Conservation (phyloP, 768 basidiomycete genomes). For the Boletus tylopilopsis region DNA sequence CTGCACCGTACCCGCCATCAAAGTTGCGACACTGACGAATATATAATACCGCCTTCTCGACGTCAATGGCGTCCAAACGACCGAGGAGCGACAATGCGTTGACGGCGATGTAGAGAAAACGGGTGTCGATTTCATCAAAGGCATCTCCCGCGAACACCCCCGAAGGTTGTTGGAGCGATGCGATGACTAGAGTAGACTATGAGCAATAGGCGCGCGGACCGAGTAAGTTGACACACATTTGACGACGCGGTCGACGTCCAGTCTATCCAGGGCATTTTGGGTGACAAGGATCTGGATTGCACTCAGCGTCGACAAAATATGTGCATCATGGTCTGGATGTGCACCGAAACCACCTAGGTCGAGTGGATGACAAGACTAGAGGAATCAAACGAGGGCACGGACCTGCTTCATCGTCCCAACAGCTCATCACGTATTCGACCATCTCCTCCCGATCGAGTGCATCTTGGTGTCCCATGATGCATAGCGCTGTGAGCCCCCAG, state of each 20-base stretch:
- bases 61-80: conserved; percentile 63
- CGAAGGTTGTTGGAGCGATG: conserved; percentile 78
- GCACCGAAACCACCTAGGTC: conserved; percentile 82
- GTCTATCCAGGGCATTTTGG: conserved; percentile 71
- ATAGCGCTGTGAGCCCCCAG: conserved; percentile 91
- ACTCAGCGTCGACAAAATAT: conserved; percentile 81
- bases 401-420: conserved; percentile 92
- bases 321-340: conserved; percentile 90
- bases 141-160: conserved; percentile 88
- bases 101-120: conserved; percentile 88
- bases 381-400: conserved; percentile 4
- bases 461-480: conserved; percentile 72
- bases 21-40: conserved; percentile 82
- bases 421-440: conserved; percentile 87
- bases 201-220: not conserved
- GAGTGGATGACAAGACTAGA: no score
- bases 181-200: conserved; percentile 66
- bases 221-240: conserved; percentile 50
- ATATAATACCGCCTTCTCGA: conserved; percentile 65
- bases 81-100: conserved; percentile 79
- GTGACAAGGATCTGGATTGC: conserved; percentile 92
- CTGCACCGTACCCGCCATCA: conserved; percentile 90
- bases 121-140: conserved; percentile 91
- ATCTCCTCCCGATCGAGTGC: conserved; percentile 81
- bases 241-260: conserved; percentile 68